Evolutionary conservation across 1,139 yeast species (phyloP).

Genomic region (Nakaseomyces delphensis): DNA sequence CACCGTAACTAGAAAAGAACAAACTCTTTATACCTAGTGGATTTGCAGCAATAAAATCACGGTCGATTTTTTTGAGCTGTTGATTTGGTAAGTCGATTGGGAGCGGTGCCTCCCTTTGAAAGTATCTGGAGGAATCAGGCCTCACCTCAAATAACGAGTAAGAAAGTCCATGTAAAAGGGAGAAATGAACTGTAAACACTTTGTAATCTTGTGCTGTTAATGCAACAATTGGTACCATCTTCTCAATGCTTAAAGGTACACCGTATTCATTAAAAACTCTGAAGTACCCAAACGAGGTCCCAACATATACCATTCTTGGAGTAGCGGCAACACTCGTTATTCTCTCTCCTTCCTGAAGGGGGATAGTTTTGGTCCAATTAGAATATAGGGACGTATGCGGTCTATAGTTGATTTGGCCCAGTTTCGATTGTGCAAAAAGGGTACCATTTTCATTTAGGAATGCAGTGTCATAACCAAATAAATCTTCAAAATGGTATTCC

Average conservation of each 20-base stretch:
- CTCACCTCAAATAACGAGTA: constrained; percentile 27
- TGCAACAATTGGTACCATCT: constrained; percentile 47
- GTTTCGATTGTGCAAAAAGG: constrained; percentile 46
- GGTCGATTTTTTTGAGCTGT: not conserved
- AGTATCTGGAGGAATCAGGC: constrained; percentile 29
- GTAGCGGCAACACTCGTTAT: constrained; percentile 47
- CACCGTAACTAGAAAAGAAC: constrained; percentile 76
- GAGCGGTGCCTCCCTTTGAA: constrained; percentile 26
- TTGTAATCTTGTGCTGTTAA: constrained; percentile 37
- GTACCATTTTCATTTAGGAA: constrained; percentile 61
- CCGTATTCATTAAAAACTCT: constrained; percentile 51
- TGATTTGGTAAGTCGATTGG: constrained; percentile 24
- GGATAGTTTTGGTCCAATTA: constrained; percentile 37
- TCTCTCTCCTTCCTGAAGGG: constrained; percentile 38
- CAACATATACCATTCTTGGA: constrained; percentile 40
- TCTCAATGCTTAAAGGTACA: constrained; percentile 44
- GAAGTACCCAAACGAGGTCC: constrained; percentile 50
- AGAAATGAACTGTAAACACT: constrained; percentile 27
- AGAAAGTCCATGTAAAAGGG: constrained; percentile 24
- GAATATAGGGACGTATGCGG: constrained; percentile 35
- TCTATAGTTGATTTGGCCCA: constrained; percentile 35
- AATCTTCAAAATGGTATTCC: constrained; percentile 82
- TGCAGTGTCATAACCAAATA: constrained; percentile 63
- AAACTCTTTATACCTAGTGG: constrained; percentile 47
- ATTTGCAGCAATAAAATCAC: constrained; percentile 19